Conservation (phyloP, 805 yeast genomes). For the Maudiozyma serrabonitensis region DNA sequence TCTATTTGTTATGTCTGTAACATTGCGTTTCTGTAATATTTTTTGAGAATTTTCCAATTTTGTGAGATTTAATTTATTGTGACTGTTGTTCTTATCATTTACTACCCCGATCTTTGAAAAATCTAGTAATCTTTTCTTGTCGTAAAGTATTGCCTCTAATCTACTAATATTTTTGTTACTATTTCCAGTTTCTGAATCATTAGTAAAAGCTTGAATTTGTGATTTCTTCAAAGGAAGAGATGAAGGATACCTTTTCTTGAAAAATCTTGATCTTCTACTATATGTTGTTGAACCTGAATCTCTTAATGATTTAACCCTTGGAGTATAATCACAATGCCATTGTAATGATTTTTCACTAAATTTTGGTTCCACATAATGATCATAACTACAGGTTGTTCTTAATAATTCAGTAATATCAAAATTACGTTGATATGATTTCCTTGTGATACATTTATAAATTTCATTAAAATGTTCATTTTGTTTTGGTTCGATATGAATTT, state of each 20-base stretch:
- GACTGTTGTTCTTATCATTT: neutral
- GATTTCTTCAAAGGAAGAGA: neutral
- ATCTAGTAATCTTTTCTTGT: neutral
- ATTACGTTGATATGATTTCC: neutral
- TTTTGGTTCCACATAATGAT: neutral
- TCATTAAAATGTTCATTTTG: slow-evolving; percentile 25
- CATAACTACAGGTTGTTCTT: slow-evolving; percentile 6
- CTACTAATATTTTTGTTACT: neutral
- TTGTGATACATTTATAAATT: slow-evolving; percentile 8
- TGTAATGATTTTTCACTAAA: slow-evolving; percentile 10
- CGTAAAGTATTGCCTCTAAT: neutral
- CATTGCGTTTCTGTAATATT: no score
- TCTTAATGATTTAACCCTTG: slow-evolving; percentile 1
- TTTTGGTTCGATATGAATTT: slow-evolving; percentile 53
- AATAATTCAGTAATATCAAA: slow-evolving; percentile 2
- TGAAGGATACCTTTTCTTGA: neutral
- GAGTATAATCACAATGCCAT: slow-evolving; percentile 14
- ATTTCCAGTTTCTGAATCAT: neutral
- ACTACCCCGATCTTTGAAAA: neutral
- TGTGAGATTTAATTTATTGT: no score
- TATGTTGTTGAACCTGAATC: slow-evolving; percentile 1
- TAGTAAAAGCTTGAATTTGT: neutral
- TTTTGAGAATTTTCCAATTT: no score
- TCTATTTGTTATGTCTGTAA: no score
- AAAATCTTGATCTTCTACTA: neutral